Evolutionary conservation across 306 rosid species (phyloP).

Genomic region (Quercus berberidifolia): DNA sequence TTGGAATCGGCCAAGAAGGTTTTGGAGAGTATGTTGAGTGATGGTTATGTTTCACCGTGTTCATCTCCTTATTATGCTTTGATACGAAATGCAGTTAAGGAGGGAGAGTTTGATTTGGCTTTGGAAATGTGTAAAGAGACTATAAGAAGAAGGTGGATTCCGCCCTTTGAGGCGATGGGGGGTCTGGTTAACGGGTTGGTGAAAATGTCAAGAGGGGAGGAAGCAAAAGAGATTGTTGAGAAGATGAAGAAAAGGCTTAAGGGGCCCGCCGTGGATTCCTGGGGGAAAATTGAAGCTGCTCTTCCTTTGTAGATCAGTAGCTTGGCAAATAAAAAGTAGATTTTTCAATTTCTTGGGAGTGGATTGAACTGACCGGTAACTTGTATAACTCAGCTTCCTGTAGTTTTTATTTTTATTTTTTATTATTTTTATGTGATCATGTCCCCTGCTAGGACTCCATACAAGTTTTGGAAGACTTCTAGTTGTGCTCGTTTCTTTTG

Average conservation of each 20-base stretch:
- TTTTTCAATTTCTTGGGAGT: too few relatives aligned
- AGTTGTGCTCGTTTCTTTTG: too few relatives aligned
- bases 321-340: too few relatives aligned
- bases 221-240: conserved; percentile 22
- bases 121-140: conserved; percentile 8
- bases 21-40: too few relatives aligned
- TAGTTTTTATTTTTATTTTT: too few relatives aligned
- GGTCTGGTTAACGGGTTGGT: conserved; percentile 17
- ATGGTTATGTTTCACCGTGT: not conserved
- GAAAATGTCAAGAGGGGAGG: conserved; percentile 13
- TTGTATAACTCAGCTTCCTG: too few relatives aligned
- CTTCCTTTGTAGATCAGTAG: too few relatives aligned
- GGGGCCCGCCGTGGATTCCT: conserved; percentile 18
- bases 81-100: conserved; percentile 17
- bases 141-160: conserved; percentile 15
- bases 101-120: conserved; percentile 19
- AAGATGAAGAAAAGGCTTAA: conserved; percentile 21
- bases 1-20: conserved; percentile 2
- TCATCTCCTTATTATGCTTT: conserved; percentile 8
- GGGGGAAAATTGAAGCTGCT: conserved; percentile 22
- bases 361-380: too few relatives aligned
- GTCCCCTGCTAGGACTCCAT: too few relatives aligned
- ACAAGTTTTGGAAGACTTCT: too few relatives aligned
- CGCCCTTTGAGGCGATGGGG: conserved; percentile 20
- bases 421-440: too few relatives aligned